A percentile compares a stretch with the other conserved stretches of the same genome.
These are phyloP conservation scores for Daldinia decipiens DNA, from an alignment of 495 filamentous ascomycete species.

Conservation along the genomic window DNA sequence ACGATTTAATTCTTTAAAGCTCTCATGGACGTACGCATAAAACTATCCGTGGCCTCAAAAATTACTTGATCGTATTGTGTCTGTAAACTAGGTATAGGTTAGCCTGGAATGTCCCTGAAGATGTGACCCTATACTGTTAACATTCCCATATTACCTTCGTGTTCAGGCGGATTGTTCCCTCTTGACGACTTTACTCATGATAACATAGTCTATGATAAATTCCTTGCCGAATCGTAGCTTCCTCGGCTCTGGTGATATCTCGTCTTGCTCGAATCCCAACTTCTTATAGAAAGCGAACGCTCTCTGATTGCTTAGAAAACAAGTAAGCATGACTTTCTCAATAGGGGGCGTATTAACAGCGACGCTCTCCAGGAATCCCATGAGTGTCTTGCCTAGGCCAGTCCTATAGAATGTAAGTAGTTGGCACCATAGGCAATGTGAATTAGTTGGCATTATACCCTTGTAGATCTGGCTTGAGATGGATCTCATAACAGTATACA, in stretches of 20 bases:
- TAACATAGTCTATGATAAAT: conserved; percentile 73
- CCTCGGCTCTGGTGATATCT: conserved; percentile 70
- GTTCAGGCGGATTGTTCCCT: not conserved
- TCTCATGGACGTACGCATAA: not conserved
- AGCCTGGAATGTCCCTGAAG: not conserved
- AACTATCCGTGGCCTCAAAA: not conserved
- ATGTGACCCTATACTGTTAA: not conserved
- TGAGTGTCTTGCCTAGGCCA: conserved; percentile 57
- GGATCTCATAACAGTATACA: conserved; percentile 90
- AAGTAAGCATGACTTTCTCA: conserved; percentile 85
- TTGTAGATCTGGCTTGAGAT: conserved; percentile 67
- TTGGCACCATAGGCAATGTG: conserved; percentile 15
- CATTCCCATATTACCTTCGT: not conserved
- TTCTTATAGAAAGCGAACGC: conserved; percentile 73
- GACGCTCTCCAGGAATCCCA: conserved; percentile 56
- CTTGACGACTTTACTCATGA: conserved; percentile 70
- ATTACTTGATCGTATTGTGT: not conserved
- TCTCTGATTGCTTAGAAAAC: conserved; percentile 72
- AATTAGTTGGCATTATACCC: conserved; percentile 43
- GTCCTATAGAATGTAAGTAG: conserved; percentile 48
- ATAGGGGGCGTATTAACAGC: conserved; percentile 61
- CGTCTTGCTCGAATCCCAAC: conserved; percentile 74
- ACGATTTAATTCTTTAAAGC: not conserved
- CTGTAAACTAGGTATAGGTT: not conserved
- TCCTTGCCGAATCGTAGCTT: conserved; percentile 71